phyloP scores from a whole-genome alignment of 805 yeast genomes.

The Isabelozyma pseudorhagii region DNA sequence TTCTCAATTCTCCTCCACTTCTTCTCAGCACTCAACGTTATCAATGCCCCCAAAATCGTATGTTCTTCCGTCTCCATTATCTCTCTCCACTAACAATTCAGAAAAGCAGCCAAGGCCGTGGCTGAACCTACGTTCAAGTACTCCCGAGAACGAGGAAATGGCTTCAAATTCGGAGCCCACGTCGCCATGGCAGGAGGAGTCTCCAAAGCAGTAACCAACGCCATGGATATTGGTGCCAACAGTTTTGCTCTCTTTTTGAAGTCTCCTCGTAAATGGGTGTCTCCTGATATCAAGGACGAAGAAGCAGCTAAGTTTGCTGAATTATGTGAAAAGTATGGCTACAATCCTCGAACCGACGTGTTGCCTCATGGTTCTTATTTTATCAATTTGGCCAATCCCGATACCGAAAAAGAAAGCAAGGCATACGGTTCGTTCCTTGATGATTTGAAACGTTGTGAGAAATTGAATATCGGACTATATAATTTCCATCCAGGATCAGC shows the following conservation, averaged over 20 bases:
- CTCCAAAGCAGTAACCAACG: conserved; percentile 58
- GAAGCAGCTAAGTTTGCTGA: conserved; percentile 66
- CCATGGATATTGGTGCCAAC: conserved; percentile 57
- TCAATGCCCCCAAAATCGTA: background rate
- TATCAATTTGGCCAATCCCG: conserved; percentile 91
- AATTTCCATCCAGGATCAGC: conserved; percentile 95
- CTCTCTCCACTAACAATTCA: background rate
- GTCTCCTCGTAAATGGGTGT: conserved; percentile 87
- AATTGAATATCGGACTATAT: conserved; percentile 76
- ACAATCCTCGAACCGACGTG: conserved; percentile 72
- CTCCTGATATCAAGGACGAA: conserved; percentile 67
- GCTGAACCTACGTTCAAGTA: conserved; percentile 13
- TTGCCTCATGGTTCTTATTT: conserved; percentile 95
- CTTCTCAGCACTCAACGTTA: background rate
- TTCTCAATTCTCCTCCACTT: background rate
- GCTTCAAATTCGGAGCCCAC: conserved; percentile 79
- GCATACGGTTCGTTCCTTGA: conserved; percentile 79
- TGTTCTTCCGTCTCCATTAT: background rate
- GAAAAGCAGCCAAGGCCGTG: conserved; percentile 3
- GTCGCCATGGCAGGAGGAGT: conserved; percentile 82
- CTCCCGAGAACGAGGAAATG: conserved; percentile 8
- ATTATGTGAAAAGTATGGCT: conserved; percentile 60
- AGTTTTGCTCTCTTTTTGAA: conserved; percentile 89
- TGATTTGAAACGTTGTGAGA: conserved; percentile 85
- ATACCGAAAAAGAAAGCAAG: conserved; percentile 68